phyloP scores from a whole-genome alignment of 257 asterid genomes.

The Solanum chilense region DNA sequence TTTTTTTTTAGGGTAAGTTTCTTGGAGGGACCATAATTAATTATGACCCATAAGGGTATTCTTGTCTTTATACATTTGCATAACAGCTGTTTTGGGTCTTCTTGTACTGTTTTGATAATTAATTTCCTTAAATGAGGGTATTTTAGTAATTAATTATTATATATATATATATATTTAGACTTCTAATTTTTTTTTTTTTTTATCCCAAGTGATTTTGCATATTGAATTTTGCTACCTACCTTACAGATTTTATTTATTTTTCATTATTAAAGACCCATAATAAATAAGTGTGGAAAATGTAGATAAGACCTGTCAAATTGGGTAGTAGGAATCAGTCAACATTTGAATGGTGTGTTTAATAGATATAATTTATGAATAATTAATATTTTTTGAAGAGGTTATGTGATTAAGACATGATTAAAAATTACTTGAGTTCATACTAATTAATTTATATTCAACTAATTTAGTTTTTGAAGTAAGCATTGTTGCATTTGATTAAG shows the following conservation, averaged over 20 bases:
- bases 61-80: slow-evolving; percentile 4
- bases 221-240: slow-evolving; percentile 1
- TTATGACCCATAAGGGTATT: slow-evolving; percentile 4
- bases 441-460: background rate
- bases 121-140: slow-evolving; percentile 5
- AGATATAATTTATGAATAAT: background rate
- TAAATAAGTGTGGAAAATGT: background rate
- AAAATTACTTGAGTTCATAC: slow-evolving; percentile 11
- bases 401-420: background rate
- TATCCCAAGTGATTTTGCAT: background rate
- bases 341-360: background rate
- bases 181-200: background rate
- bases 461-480: slow-evolving; percentile 13
- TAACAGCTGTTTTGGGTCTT: slow-evolving; percentile 18
- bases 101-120: background rate
- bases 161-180: background rate
- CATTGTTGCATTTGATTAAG: slow-evolving; percentile 32
- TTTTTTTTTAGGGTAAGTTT: slow-evolving; percentile 1
- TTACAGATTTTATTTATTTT: background rate
- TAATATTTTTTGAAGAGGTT: background rate
- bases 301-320: slow-evolving; percentile 19
- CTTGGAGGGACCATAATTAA: slow-evolving; percentile 26
- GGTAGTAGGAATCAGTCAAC: background rate
- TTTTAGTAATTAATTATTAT: background rate
- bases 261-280: background rate